These are phyloP conservation scores for Claviceps sp. DNA, from an alignment of 2,329 filamentous ascomycete species.

Conservation along the genomic window DNA sequence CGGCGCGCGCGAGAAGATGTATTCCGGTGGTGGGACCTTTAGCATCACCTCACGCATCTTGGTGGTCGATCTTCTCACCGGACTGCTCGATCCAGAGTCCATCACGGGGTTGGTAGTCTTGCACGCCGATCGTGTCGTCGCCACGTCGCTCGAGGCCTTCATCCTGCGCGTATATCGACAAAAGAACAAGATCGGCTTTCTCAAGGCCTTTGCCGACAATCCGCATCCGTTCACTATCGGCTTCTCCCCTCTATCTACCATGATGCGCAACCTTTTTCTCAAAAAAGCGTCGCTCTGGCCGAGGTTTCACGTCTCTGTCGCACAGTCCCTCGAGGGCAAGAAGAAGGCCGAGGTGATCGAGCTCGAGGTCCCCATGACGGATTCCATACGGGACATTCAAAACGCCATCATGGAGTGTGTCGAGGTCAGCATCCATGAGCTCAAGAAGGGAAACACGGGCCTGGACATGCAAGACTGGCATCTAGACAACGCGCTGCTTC, in stretches of 20 bases:
- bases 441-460: slow-evolving; percentile 81
- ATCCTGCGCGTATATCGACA: slow-evolving; percentile 88
- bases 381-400: slow-evolving; percentile 85
- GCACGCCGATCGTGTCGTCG: slow-evolving; percentile 75
- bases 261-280: slow-evolving; percentile 82
- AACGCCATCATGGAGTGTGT: slow-evolving; percentile 93
- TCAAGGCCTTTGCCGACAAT: slow-evolving; percentile 92
- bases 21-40: slow-evolving; percentile 77
- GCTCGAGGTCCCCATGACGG: slow-evolving; percentile 90
- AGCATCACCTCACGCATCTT: slow-evolving; percentile 93
- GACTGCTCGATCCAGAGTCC: slow-evolving; percentile 64
- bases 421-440: slow-evolving; percentile 82
- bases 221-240: slow-evolving; percentile 83
- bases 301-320: slow-evolving; percentile 82
- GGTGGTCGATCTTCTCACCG: slow-evolving; percentile 84
- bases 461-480: slow-evolving; percentile 97
- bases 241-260: slow-evolving; percentile 75
- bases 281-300: slow-evolving; percentile 84
- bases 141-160: slow-evolving; percentile 86
- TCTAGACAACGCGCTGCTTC: slow-evolving; percentile 79
- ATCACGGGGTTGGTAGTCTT: slow-evolving; percentile 79
- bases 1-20: slow-evolving; percentile 78
- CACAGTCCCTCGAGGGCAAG: slow-evolving; percentile 77
- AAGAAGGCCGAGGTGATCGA: slow-evolving; percentile 96
- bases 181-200: slow-evolving; percentile 83